Evolutionary conservation across 495 filamentous ascomycete species (phyloP).

Genomic region (Penicillium coffeae): DNA sequence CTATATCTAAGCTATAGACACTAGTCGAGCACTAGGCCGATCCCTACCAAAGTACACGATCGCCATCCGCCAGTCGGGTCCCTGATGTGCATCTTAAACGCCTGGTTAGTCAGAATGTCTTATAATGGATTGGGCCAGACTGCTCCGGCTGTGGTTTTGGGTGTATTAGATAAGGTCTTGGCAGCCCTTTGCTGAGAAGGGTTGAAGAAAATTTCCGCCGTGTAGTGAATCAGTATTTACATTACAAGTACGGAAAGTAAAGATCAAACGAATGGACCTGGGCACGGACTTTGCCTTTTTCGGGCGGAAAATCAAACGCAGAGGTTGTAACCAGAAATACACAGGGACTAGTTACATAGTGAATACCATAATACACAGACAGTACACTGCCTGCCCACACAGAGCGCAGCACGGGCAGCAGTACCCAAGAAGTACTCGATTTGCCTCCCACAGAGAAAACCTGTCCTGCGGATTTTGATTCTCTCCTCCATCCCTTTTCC

Average conservation of each 20-base stretch:
- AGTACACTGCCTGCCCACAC: slow-evolving; percentile 1
- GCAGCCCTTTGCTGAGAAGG: neutral
- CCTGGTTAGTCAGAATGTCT: too few species aligned
- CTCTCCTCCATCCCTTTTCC: slow-evolving; percentile 37
- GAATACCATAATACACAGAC: neutral
- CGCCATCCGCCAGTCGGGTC: too few species aligned
- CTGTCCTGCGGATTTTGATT: slow-evolving; percentile 15
- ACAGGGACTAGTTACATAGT: neutral
- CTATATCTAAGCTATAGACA: too few species aligned
- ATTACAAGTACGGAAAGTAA: neutral
- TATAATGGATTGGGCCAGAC: too few species aligned
- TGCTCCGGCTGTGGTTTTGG: neutral
- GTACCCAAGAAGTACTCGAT: slow-evolving; percentile 12
- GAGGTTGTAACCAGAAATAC: neutral
- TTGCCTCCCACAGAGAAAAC: slow-evolving; percentile 27
- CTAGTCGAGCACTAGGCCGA: too few species aligned
- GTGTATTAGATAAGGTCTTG: neutral
- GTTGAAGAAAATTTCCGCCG: slow-evolving; percentile 26
- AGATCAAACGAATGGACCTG: too few species aligned
- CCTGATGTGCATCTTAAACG: too few species aligned
- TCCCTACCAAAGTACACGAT: too few species aligned
- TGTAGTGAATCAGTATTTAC: neutral
- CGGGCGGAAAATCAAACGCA: too few species aligned
- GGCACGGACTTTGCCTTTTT: too few species aligned
- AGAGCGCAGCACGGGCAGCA: neutral